Evolutionary conservation across 768 basidiomycete genomes (phyloP), one percentile per base, ranked within the genome.

Genomic region (Macrolepiota dolichaula): DNA sequence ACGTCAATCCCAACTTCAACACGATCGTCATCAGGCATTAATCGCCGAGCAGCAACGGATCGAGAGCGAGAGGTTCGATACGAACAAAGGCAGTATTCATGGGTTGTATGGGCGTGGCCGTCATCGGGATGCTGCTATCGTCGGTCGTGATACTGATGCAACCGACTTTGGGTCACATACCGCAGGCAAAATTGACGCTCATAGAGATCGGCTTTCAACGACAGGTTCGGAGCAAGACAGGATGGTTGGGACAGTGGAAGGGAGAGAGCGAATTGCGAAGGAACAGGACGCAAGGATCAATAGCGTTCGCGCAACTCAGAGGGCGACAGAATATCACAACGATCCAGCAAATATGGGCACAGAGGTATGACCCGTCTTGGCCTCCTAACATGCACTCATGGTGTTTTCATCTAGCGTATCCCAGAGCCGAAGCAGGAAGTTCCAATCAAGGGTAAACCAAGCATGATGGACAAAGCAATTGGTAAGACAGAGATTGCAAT

Each of bases 231-330:
- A 44, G 35, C 46, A 47, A 4, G 56, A 57, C 35, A 49, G 46
- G 22, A n/a, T 57, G 35, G 36, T 57, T 50, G 56, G 56, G 19
- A 57, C 46, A 4, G n/a, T 37, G 1, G 29, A 22, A 9, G 56
- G 56, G 4, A 59, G 58, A 36, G 51, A 59, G 19, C 49, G 40
- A 32, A 17, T 59, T 40, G 58, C 58, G 25, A 59, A 50, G 27
- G 58, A 52, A 42, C 51, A 53, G 47, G 56, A 57, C 22, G 46
- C 47, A 15, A 57, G 35, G 29, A 25, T 50, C 27, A 51, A 35
- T 24, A 52, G 29, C 32, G 17, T 24, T n/a, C 27, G 40, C 4
- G 44, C 40, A 44, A n/a, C 42, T 7, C 51, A 35, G 24, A 24
- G 13, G 9, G 49, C 49, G 3, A 12, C 49, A 50, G 24, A 5